These are phyloP conservation scores for Solanum chmielewskii DNA, from an alignment of 257 asterid genomes.

Conservation along the genomic window DNA sequence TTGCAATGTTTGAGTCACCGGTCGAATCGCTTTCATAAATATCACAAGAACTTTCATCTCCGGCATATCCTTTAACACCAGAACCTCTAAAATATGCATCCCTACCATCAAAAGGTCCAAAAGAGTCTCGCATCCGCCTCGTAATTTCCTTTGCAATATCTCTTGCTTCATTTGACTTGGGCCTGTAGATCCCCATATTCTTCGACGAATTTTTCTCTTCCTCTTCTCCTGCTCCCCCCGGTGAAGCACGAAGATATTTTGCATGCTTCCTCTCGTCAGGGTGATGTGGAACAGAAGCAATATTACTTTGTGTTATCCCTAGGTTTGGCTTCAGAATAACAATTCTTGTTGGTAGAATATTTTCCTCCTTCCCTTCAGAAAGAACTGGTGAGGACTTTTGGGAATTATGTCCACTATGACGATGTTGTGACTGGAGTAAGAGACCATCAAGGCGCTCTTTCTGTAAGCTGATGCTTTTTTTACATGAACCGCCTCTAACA, in stretches of 20 bases:
- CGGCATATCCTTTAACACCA: conserved; percentile 60
- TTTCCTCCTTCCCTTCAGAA: conserved; percentile 25
- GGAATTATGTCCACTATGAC: conserved; percentile 23
- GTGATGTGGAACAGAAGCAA: conserved; percentile 23
- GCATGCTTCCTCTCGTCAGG: conserved; percentile 23
- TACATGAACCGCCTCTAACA: conserved; percentile 21
- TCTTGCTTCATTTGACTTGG: conserved; percentile 48
- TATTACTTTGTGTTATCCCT: conserved; percentile 25
- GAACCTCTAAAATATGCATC: conserved; percentile 21
- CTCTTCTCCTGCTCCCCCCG: conserved; percentile 16
- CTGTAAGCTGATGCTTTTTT: conserved; percentile 17
- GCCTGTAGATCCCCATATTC: conserved; percentile 17
- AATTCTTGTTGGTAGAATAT: conserved; percentile 56
- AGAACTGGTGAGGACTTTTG: conserved; percentile 25
- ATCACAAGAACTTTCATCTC: conserved; percentile 82
- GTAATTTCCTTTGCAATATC: conserved; percentile 57
- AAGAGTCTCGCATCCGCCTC: conserved; percentile 41
- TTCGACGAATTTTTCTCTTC: conserved; percentile 28
- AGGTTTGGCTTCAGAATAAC: conserved; percentile 77
- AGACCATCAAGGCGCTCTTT: conserved; percentile 65
- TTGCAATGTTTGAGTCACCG: conserved; percentile 34
- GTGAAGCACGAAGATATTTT: conserved; percentile 14
- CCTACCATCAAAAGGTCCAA: conserved; percentile 19
- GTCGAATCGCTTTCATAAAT: conserved; percentile 66
- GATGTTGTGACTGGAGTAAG: conserved; percentile 42